Evolutionary conservation across 2,329 filamentous ascomycete genomes (phyloP).

Genomic region (Scolecobasidium constrictum): DNA sequence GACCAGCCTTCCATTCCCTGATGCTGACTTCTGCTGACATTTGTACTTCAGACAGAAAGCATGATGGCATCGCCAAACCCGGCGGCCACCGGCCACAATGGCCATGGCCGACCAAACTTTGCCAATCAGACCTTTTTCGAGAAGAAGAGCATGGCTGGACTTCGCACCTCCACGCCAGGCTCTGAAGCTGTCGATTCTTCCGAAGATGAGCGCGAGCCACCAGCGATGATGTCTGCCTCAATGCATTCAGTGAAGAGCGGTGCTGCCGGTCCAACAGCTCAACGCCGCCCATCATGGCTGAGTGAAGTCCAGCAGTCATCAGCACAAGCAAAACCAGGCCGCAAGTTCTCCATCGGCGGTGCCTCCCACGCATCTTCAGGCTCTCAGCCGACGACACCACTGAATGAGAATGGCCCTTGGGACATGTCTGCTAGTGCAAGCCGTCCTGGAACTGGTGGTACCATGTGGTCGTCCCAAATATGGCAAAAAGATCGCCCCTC

Average conservation of each 20-base stretch:
- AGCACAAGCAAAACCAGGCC: conserved; percentile 25
- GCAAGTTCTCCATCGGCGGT: conserved; percentile 64
- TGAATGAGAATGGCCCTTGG: conserved; percentile 49
- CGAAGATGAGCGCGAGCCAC: conserved; percentile 11
- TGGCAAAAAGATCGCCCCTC: conserved; percentile 14
- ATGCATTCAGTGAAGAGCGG: conserved; percentile 10
- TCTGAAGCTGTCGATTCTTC: conserved; percentile 11
- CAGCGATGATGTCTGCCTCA: conserved; percentile 9
- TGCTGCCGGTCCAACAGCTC: conserved; percentile 4
- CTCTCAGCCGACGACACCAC: conserved; percentile 73
- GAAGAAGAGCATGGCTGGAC: conserved; percentile 9
- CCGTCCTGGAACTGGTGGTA: conserved; percentile 26
- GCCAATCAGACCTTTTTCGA: conserved; percentile 5
- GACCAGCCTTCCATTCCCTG: too few species aligned
- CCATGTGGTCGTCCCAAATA: conserved; percentile 27
- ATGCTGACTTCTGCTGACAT: too few species aligned
- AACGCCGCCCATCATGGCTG: conserved; percentile 56
- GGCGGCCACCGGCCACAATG: not conserved
- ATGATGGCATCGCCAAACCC: not conserved
- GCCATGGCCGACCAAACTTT: not conserved
- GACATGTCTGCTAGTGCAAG: conserved; percentile 23
- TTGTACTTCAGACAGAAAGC: too few species aligned
- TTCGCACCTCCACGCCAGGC: conserved; percentile 10
- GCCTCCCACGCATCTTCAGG: conserved; percentile 58
- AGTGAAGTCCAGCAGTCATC: conserved; percentile 64